Base-by-base conservation (phyloP, 306 rosid genomes). In the Begonia peltatifolia region DNA sequence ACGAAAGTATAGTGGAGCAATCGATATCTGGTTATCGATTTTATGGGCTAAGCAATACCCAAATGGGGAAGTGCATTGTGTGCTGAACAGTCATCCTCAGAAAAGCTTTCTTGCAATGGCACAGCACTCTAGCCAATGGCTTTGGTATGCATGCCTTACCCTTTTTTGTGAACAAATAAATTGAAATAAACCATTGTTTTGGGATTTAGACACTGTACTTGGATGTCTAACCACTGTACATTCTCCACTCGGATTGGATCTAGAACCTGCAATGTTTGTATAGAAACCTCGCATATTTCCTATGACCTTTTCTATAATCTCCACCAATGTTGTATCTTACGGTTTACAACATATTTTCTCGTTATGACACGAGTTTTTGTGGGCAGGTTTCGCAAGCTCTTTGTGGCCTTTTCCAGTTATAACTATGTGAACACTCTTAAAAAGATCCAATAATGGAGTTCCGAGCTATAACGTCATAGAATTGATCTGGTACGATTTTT, bases 91-190 rank as follows among this genome's bases (percentile, higher is more conserved):
- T 59, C 73, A 68, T 48, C 76, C 81, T 6, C 64, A 47, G 10
- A 74, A 79, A 68, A 90, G 87, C 76, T 73, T 76, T 66, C 67
- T 46, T 0, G 97, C 94, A 7, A 90, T 85, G 94, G 83, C 95
- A 42, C 94, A 78, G 56, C 95, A 85, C 69, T 54, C 84, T 42
- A 90, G 95, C 77, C 94, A 85, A 65, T 90, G 95, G 97, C 82
- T 80, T 49, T 85, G 97, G 97, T 90, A 53, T 36, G 47, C 44
- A 14, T 68, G 52, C 48, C 48, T 10, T 44, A 1, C 48, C 14
- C 12, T 10, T 44, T 44, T 44, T 10, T 3, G 0, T 10, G 14
- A n/a, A 44, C 48, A 7, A 30, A 30, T 3, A 30, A 30, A 7
- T 20, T 20, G 23, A 20, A 20, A 20, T 2, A 20, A 20, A 20